Percentiles rank a stretch among this genome's conserved stretches.
phyloP scores from a whole-genome alignment of 768 basidiomycete species.

The Hygrophorus pudorinus region DNA sequence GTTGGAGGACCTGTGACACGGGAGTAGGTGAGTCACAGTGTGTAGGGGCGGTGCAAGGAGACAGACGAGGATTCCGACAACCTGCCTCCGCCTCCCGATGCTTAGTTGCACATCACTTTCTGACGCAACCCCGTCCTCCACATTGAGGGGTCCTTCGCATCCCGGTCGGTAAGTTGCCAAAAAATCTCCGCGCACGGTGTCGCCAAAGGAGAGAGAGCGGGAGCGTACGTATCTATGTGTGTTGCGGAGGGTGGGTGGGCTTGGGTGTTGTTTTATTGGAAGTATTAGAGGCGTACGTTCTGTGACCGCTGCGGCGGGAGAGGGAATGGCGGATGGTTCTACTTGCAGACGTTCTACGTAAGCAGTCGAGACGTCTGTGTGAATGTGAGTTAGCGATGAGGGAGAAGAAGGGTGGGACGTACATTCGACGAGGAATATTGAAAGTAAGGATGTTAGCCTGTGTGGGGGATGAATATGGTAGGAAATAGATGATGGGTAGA shows the following conservation, averaged over 20 bases:
- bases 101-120: slow-evolving; percentile 13
- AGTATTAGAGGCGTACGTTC: neutral
- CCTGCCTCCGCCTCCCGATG: slow-evolving; percentile 49
- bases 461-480: neutral
- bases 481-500: neutral
- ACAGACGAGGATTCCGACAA: slow-evolving; percentile 66
- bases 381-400: neutral
- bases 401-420: slow-evolving; percentile 17
- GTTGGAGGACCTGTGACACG: slow-evolving; percentile 33
- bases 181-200: neutral
- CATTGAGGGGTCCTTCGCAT: slow-evolving; percentile 1
- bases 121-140: neutral
- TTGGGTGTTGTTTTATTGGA: neutral
- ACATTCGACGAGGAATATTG: slow-evolving; percentile 80
- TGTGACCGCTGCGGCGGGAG: neutral
- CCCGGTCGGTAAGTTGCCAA: neutral
- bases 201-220: no score
- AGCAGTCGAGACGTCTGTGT: slow-evolving; percentile 59
- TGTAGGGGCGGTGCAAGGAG: slow-evolving; percentile 51
- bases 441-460: slow-evolving; percentile 55
- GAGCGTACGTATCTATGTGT: no score
- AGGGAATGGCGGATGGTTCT: slow-evolving; percentile 13
- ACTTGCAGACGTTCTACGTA: slow-evolving; percentile 66
- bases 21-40: slow-evolving; percentile 73
- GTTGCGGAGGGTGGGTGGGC: neutral